These are phyloP conservation scores for Colletotrichum sp. DNA, from an alignment of 2,329 filamentous ascomycete genomes.

Conservation along the genomic window DNA sequence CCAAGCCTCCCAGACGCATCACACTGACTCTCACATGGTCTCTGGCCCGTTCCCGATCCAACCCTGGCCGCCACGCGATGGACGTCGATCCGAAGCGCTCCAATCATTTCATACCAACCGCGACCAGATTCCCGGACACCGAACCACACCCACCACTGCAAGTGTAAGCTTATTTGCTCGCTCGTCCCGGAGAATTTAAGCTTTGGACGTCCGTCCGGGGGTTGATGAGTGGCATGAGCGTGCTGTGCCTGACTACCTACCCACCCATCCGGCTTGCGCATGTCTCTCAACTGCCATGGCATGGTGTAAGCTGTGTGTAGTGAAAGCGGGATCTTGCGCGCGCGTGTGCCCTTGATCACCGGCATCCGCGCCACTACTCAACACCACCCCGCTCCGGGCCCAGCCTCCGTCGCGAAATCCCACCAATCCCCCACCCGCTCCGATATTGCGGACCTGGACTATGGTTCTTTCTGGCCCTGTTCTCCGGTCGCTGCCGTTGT, in stretches of 20 bases:
- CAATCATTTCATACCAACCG: neutral
- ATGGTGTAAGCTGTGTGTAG: neutral
- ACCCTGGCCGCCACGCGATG: neutral
- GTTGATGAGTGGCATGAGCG: neutral
- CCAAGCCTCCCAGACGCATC: neutral
- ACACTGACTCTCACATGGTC: neutral
- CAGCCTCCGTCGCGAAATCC: neutral
- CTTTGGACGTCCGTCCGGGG: neutral
- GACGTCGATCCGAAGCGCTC: neutral
- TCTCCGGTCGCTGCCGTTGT: neutral
- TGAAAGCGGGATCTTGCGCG: neutral
- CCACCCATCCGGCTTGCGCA: neutral
- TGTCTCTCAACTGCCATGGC: neutral
- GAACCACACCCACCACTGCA: neutral
- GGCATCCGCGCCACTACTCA: neutral
- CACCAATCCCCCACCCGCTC: conserved; percentile 2
- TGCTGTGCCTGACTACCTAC: neutral
- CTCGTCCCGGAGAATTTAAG: neutral
- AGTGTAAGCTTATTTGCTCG: neutral
- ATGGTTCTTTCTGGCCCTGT: neutral
- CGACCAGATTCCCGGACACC: neutral
- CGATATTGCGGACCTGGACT: neutral
- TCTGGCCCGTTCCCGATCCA: neutral
- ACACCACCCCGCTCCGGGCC: neutral
- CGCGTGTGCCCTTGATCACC: neutral